Base-by-base conservation (phyloP, 805 yeast genomes). In the Lachancea sp. region DNA sequence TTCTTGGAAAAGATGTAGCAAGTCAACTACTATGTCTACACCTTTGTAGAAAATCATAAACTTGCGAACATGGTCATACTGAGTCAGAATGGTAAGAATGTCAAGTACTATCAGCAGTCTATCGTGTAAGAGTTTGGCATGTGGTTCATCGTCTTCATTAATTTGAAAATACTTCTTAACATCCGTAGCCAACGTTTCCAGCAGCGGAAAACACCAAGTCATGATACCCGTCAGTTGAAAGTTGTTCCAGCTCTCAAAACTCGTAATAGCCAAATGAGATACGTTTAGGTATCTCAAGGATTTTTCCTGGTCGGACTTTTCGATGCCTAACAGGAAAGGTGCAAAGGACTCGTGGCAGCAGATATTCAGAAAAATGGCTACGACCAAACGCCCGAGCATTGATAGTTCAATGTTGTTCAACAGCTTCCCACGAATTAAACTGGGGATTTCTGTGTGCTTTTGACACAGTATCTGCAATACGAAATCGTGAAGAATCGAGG, bases 11-110 rank as follows among this genome's bases (percentile, higher is more conserved):
- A 51, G 33, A 3, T 58, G 57, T 12, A 69, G 41, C 7, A 68
- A 31, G 0, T 51, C 42, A 0, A 66, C 55, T 7, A 67, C 37
- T 12, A 50, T 49, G 24, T 64, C 66, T 15, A 67, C 45, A 1
- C 68, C 69, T n/a, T 61, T 43, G 36, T 68, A 67, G 1, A 64
- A 58, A 1, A 59, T 12, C 5, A 69, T 25, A 38, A 61, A 68
- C 42, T 66, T 58, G 24, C 61, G 61, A 18, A 64, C 59, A 40
- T 61, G 66, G 32, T 64, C 66, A 40, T 46, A 57, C 28, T 65
- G 56, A 5, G 57, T 42, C 13, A 69, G 41, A 2, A 55, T 43
- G 1, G 67, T 51, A 3, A 66, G 42, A 2, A 63, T 58, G 45
- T 69, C 73, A 36, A 68, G 38, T 0, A 52, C 41, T 11, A 55